phyloP scores from a whole-genome alignment of 768 basidiomycete species.

The Mycena capillaripes region DNA sequence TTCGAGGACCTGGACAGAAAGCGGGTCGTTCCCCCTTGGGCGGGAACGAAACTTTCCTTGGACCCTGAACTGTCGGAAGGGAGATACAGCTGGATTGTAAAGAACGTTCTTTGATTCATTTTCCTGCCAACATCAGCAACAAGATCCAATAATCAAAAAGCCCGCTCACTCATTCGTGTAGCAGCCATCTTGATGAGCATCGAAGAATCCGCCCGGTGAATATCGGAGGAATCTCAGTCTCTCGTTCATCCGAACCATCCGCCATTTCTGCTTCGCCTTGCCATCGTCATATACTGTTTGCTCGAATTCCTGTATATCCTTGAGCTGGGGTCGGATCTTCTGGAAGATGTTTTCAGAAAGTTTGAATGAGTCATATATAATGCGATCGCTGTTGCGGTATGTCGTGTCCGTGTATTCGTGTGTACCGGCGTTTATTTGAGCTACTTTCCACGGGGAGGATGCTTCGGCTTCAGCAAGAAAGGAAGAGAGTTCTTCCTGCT shows the following conservation, averaged over 20 bases:
- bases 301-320: conserved; percentile 32
- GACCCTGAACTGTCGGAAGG: conserved; percentile 31
- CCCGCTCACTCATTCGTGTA: conserved; percentile 30
- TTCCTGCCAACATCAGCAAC: neutral
- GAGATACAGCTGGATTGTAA: conserved; percentile 35
- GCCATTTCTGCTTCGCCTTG: conserved; percentile 29
- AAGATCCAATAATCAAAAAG: too few relatives aligned
- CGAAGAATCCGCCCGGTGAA: conserved; percentile 25
- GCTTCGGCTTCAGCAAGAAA: conserved; percentile 22
- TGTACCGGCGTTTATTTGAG: conserved; percentile 19
- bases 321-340: conserved; percentile 26
- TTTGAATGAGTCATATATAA: conserved; percentile 32
- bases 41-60: conserved; percentile 20
- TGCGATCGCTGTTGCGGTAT: conserved; percentile 32
- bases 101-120: conserved; percentile 32
- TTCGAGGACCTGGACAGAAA: conserved; percentile 18
- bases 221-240: conserved; percentile 34
- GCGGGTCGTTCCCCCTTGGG: conserved; percentile 28
- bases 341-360: conserved; percentile 28
- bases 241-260: conserved; percentile 35
- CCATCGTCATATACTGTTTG: neutral
- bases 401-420: conserved; percentile 5
- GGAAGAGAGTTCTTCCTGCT: conserved; percentile 12
- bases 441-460: conserved; percentile 27
- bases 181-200: conserved; percentile 12